phyloP scores from a whole-genome alignment of 805 yeast species.

The Candida insectorum region DNA sequence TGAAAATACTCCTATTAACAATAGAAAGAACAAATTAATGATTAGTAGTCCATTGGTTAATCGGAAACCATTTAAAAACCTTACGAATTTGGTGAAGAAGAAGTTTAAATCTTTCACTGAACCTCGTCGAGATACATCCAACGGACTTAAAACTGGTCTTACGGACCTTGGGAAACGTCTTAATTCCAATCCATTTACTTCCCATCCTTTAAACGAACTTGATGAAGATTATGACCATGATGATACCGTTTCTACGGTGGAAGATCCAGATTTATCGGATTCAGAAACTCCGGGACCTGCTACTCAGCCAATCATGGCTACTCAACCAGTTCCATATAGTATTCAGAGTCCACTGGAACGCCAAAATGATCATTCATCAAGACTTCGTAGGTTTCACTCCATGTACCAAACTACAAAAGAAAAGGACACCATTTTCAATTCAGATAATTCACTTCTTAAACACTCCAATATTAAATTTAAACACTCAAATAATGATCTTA shows the following conservation, averaged over 20 bases:
- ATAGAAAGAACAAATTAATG: slow-evolving; percentile 3
- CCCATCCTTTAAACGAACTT: too few relatives aligned
- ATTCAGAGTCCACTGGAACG: too few relatives aligned
- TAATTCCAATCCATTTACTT: too few relatives aligned
- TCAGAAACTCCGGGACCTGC: neutral
- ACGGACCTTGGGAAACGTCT: too few relatives aligned
- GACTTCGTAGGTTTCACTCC: slow-evolving; percentile 66
- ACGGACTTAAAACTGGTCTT: neutral
- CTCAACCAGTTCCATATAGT: too few relatives aligned
- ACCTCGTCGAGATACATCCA: slow-evolving; percentile 16
- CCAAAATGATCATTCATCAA: too few relatives aligned
- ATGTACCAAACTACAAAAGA: slow-evolving; percentile 56
- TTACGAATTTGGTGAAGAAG: slow-evolving; percentile 16
- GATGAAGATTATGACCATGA: slow-evolving; percentile 10
- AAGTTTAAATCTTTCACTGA: too few relatives aligned
- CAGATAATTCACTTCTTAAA: slow-evolving; percentile 31
- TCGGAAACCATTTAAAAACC: slow-evolving; percentile 13
- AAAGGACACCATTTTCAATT: slow-evolving; percentile 15
- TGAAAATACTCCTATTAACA: slow-evolving; percentile 6
- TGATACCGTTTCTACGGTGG: slow-evolving; percentile 15
- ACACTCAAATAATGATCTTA: slow-evolving; percentile 48
- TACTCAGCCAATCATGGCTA: too few relatives aligned
- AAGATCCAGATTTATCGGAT: slow-evolving; percentile 8
- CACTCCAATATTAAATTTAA: slow-evolving; percentile 27
- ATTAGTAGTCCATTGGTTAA: slow-evolving; percentile 18